Evolutionary conservation across 2,329 filamentous ascomycete genomes (phyloP).

Genomic region (Alternaria tenuissima): DNA sequence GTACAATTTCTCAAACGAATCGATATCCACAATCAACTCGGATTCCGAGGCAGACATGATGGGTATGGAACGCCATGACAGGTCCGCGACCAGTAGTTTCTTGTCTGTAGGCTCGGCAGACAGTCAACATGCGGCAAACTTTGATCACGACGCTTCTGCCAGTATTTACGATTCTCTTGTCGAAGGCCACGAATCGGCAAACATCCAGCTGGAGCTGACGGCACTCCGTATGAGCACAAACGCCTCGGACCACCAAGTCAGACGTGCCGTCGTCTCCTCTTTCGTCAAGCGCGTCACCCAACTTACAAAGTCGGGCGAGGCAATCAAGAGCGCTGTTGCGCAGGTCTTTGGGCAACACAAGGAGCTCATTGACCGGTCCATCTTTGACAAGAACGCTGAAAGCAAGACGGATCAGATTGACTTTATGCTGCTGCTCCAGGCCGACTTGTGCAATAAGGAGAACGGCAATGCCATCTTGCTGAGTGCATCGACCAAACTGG

Average conservation of each 20-base stretch:
- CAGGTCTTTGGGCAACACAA: constrained; percentile 61
- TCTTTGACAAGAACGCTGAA: constrained; percentile 64
- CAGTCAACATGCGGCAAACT: constrained; percentile 64
- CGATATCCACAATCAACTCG: constrained; percentile 71
- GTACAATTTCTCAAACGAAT: constrained; percentile 64
- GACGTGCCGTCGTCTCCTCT: constrained; percentile 82
- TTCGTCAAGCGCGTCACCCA: constrained; percentile 84
- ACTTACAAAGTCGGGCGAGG: constrained; percentile 62
- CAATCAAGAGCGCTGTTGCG: constrained; percentile 53
- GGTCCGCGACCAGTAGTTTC: constrained; percentile 74
- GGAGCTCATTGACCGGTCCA: constrained; percentile 65
- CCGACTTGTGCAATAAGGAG: constrained; percentile 72
- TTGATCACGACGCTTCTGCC: constrained; percentile 86
- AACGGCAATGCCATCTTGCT: constrained; percentile 75
- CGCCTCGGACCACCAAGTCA: constrained; percentile 87
- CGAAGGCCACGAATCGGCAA: constrained; percentile 74
- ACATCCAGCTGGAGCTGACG: constrained; percentile 93
- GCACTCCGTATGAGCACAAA: constrained; percentile 90
- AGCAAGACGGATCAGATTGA: constrained; percentile 78
- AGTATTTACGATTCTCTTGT: constrained; percentile 88
- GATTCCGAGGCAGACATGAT: constrained; percentile 53
- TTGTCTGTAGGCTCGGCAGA: constrained; percentile 75
- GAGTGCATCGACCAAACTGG: constrained; percentile 82
- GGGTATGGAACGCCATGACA: constrained; percentile 57
- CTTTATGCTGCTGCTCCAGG: constrained; percentile 82